Base-by-base conservation (phyloP, 176 grass and related monocot species). In the Carex littledalei region DNA sequence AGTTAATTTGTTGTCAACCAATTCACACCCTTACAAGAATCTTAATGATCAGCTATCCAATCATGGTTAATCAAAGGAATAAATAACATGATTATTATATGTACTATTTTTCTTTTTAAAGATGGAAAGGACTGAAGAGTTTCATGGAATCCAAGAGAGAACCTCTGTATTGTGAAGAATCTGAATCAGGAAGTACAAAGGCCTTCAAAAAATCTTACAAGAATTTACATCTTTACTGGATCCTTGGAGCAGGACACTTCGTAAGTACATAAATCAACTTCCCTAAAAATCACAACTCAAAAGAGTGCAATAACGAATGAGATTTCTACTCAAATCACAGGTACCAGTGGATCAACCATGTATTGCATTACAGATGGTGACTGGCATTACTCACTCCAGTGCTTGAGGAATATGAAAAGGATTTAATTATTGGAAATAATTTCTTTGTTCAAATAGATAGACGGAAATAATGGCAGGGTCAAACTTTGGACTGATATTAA, bases 341-440 rank as follows among this genome's bases (percentile, higher is more conserved):
- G 91, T 98, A 79, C 95, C 95, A n/a, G 86, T 93, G 13, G 95
- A 98, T 84, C 94, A 98, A 71, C 95, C 95, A 84, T 98, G 95
- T 85, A 54, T 90, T 86, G 90, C 95, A 21, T 84, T 98, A 65
- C 89, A 93, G 85, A 93, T 98, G 92, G 26, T 98, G 49, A 82
- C 66, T 81, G 89, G 91, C 29, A 91, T 98, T 78, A 93, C 92
- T 49, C 84, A 81, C 63, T 91, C 91, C 79, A 86, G 89, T 86
- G 86, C 88, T 81, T 91, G 60, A 67, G 83, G 61, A 87, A 86
- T 67, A 55, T 85, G 43, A 83, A 37, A 75, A 86, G 24, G 65
- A 82, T 9, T 68, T 29, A 21, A 73, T 66, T 63, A 61, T 82
- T 41, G 35, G 13, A 50, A 80, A 87, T 69, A 85, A 76, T 84